Conservation (phyloP, 495 filamentous ascomycete genomes). For the Penicillium argentinense region DNA sequence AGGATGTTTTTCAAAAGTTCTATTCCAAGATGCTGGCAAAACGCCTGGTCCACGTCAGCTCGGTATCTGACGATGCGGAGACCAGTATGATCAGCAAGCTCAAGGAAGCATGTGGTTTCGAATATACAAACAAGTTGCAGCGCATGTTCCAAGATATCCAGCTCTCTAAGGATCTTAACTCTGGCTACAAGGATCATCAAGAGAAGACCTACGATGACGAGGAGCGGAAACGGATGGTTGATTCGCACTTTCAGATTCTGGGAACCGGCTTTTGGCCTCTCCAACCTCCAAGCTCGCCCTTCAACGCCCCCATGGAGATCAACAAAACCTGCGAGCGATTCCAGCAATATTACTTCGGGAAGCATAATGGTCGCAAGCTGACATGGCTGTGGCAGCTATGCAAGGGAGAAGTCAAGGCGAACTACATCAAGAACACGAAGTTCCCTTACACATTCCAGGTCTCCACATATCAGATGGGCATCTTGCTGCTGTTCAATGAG, state of each 20-base stretch:
- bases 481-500: slow-evolving; percentile 95
- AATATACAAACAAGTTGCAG: slow-evolving; percentile 99
- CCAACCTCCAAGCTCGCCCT: slow-evolving; percentile 76
- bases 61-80: slow-evolving; percentile 94
- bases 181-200: slow-evolving; percentile 72
- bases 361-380: slow-evolving; percentile 93
- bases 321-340: slow-evolving; percentile 86
- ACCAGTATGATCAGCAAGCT: slow-evolving; percentile 99
- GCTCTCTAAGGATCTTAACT: slow-evolving; percentile 95
- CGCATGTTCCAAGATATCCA: slow-evolving; percentile 99
- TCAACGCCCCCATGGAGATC: slow-evolving; percentile 82
- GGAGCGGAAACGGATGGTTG: slow-evolving; percentile 60
- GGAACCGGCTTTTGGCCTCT: slow-evolving; percentile 99
- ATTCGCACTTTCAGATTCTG: slow-evolving; percentile 81
- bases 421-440: slow-evolving; percentile 85
- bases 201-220: slow-evolving; percentile 61
- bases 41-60: slow-evolving; percentile 89
- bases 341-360: slow-evolving; percentile 86
- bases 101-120: slow-evolving; percentile 97
- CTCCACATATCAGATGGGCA: slow-evolving; percentile 95
- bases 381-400: slow-evolving; percentile 98
- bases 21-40: slow-evolving; percentile 97
- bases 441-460: slow-evolving; percentile 97
- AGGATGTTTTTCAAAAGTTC: slow-evolving; percentile 99
- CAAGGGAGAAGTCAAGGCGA: slow-evolving; percentile 94